Evolutionary conservation across 306 rosid species (phyloP).

Genomic region (Trifolium dubium): DNA sequence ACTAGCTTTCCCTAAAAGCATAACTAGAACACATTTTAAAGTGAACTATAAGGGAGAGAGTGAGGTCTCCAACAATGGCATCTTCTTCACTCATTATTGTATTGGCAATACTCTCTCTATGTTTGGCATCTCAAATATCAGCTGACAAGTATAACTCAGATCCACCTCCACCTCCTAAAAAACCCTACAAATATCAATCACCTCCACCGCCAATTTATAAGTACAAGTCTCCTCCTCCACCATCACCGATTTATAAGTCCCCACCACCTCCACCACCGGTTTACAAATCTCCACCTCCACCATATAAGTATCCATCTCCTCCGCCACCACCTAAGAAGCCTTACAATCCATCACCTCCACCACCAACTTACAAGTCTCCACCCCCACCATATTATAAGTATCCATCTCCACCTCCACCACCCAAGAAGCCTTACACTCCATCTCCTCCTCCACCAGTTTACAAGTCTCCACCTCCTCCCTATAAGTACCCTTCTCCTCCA

Average conservation of each 20-base stretch:
- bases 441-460: not conserved
- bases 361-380: too few relatives aligned
- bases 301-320: not conserved
- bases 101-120: conserved; percentile 52
- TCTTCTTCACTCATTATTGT: conserved; percentile 48
- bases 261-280: not conserved
- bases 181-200: too few relatives aligned
- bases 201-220: too few relatives aligned
- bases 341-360: not conserved
- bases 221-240: too few relatives aligned
- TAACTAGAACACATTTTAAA: conserved; percentile 19
- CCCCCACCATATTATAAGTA: too few relatives aligned
- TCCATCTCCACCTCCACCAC: too few relatives aligned
- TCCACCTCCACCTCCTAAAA: conserved; percentile 43
- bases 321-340: not conserved
- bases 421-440: not conserved
- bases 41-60: conserved; percentile 31
- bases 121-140: conserved; percentile 33
- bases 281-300: not conserved
- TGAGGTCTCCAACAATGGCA: conserved; percentile 55
- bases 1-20: not conserved
- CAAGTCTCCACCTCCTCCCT: too few relatives aligned
- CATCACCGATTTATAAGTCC: too few relatives aligned
- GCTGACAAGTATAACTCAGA: conserved; percentile 56
- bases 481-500: too few relatives aligned